Base-by-base conservation (phyloP, 2,329 filamentous ascomycete species). In the Arthrobotrys sinensis region DNA sequence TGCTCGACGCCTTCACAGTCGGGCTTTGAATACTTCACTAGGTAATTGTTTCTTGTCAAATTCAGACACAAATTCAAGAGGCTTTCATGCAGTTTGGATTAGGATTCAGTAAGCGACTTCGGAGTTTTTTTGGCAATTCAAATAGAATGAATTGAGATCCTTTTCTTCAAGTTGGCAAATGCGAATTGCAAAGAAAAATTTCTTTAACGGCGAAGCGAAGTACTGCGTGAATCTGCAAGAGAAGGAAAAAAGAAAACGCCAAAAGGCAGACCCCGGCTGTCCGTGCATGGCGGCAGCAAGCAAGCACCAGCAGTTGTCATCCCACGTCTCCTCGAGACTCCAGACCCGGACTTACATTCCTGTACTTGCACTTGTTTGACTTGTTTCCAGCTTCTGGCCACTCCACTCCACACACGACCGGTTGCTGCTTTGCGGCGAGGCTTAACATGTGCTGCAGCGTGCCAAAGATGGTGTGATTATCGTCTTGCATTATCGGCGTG, bases 401-500 rank as follows among this genome's bases (percentile, higher is more conserved):
- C 45, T 48, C 62, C 64, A n/a, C n/a, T n/a, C n/a, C n/a, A n/a
- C n/a, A 50, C 45, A 63, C 67, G 67, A 63, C 43, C 66, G 19
- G 28, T 69, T 71, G 38, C 50, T 24, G 14, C 24, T 32, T 69
- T 60, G 34, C 53, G 11, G 43, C 50, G 50, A 45, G 10, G 28
- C 16, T 34, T 70, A 16, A 50, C 60, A 73, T 60, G 69, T 60
- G 69, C 36, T 32, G 5, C 10, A n/a, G 14, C 10, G 12, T 3
- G 3, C 16, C n/a, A 38, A 28, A 32, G 16, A 53, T 75, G 70
- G 70, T 62, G 62, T 75, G 70, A 75, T 68, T 75, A 68, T 75
- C 70, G 63, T 75, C 70, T 63, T 75, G 70, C 70, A 75, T 73
- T 73, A 73, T 73, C 69, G 50, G 57, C 60, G 60, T 50, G 69